Percentiles rank a stretch among this genome's conserved stretches.
phyloP scores from a whole-genome alignment of 352 stramenopile genomes.

The Phytophthora crassamura region DNA sequence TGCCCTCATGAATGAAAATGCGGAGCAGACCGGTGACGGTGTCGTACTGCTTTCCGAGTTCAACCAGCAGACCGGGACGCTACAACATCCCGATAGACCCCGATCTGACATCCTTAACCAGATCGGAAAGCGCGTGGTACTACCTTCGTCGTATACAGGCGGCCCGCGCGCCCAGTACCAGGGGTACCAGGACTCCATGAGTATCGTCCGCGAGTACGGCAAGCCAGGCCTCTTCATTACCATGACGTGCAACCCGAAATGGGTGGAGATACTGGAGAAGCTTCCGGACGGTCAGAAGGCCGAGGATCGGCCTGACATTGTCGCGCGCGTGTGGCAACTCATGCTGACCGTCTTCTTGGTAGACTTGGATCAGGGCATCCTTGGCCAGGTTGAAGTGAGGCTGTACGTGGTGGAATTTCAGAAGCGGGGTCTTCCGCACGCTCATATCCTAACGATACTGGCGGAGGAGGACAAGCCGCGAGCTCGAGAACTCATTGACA shows the following conservation, averaged over 20 bases:
- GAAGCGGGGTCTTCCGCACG: conserved; percentile 55
- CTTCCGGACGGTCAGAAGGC: conserved; percentile 11
- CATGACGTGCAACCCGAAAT: conserved; percentile 51
- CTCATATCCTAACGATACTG: conserved; percentile 57
- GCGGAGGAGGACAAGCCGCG: conserved; percentile 34
- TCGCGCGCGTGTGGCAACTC: conserved; percentile 25
- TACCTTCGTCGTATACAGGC: not conserved
- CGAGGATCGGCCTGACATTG: conserved; percentile 25
- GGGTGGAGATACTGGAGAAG: conserved; percentile 42
- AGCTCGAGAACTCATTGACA: conserved; percentile 9
- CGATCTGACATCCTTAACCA: too few species aligned
- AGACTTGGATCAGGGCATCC: conserved; percentile 38
- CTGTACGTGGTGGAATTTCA: conserved; percentile 58
- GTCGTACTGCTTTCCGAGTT: too few species aligned
- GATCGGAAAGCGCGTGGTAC: too few species aligned
- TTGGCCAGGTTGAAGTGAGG: conserved; percentile 20
- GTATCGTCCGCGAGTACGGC: conserved; percentile 44
- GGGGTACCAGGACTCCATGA: conserved; percentile 45
- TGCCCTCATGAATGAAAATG: too few species aligned
- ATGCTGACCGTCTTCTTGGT: conserved; percentile 30
- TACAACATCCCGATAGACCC: too few species aligned
- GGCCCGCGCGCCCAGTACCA: conserved; percentile 16
- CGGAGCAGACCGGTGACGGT: too few species aligned
- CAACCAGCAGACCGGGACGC: too few species aligned
- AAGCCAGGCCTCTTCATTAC: conserved; percentile 59